Evolutionary conservation across 1,284 basidiomycete genomes (phyloP).

Genomic region (Fomitopsis schrenkii): DNA sequence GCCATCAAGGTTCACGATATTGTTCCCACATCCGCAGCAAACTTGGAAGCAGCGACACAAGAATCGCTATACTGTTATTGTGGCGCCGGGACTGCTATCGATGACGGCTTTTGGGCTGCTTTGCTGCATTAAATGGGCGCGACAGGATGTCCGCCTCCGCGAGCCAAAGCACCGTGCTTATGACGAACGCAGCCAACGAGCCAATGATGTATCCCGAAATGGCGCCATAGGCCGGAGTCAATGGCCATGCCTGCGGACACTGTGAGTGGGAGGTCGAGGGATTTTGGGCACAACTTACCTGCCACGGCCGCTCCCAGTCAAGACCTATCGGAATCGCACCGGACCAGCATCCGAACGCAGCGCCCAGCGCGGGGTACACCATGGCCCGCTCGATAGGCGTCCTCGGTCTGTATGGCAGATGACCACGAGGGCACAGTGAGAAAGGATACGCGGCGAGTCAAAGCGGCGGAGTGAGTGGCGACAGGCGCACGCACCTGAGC

Average conservation of each 20-base stretch:
- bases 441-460: conserved; percentile 1
- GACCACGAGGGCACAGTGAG: conserved; percentile 3
- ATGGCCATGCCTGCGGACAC: conserved; percentile 65
- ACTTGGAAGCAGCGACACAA: background rate
- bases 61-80: background rate
- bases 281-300: conserved; percentile 49
- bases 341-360: conserved; percentile 72
- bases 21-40: background rate
- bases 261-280: background rate
- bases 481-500: conserved; percentile 54
- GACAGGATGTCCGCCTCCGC: conserved; percentile 32
- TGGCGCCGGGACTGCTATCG: conserved; percentile 5
- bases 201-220: conserved; percentile 66
- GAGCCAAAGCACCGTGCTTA: conserved; percentile 41
- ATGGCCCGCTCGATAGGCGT: conserved; percentile 71
- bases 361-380: conserved; percentile 76
- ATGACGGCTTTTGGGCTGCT: conserved; percentile 4
- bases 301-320: conserved; percentile 96
- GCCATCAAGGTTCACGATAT: background rate
- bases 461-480: background rate
- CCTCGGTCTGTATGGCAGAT: conserved; percentile 42
- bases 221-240: conserved; percentile 68
- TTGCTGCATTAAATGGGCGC: background rate
- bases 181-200: conserved; percentile 51
- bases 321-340: conserved; percentile 82